Conservation (phyloP, 257 asterid species). For the Nicotiana tabacum region DNA sequence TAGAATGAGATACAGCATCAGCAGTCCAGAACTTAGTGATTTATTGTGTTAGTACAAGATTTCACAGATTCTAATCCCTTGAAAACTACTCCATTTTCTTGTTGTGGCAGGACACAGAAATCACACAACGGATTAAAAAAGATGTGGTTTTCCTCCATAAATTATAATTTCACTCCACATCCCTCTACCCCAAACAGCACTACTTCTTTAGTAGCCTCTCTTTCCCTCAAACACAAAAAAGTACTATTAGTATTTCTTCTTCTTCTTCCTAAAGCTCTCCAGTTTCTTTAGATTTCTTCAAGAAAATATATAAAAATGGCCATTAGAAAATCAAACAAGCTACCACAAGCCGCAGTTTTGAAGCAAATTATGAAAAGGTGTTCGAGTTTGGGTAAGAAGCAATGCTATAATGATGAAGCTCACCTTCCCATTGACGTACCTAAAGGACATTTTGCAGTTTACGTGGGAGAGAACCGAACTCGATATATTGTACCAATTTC, state of each 20-base stretch:
- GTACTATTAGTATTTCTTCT: background rate
- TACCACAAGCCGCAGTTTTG: constrained; percentile 28
- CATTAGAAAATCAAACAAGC: constrained; percentile 29
- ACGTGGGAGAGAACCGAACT: constrained; percentile 39
- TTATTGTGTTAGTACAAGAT: background rate
- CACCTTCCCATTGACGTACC: constrained; percentile 36
- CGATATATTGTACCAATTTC: constrained; percentile 31
- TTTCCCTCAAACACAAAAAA: too few species aligned
- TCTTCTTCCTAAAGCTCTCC: background rate
- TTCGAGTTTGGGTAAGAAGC: constrained; percentile 36
- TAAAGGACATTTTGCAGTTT: constrained; percentile 15
- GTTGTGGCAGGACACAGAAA: background rate
- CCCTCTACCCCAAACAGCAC: background rate
- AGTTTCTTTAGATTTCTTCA: background rate
- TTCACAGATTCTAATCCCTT: background rate
- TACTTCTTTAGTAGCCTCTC: background rate
- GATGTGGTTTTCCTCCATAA: constrained; percentile 24
- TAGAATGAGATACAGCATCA: too few species aligned
- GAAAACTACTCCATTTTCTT: background rate
- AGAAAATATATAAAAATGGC: constrained; percentile 18
- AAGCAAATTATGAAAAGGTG: constrained; percentile 41
- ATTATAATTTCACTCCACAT: constrained; percentile 24
- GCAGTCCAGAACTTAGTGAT: too few species aligned
- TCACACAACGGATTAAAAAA: background rate
- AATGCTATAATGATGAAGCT: constrained; percentile 22